Evolutionary conservation across 2,329 filamentous ascomycete genomes (phyloP).

Genomic region (Aspergillus calidoustus): DNA sequence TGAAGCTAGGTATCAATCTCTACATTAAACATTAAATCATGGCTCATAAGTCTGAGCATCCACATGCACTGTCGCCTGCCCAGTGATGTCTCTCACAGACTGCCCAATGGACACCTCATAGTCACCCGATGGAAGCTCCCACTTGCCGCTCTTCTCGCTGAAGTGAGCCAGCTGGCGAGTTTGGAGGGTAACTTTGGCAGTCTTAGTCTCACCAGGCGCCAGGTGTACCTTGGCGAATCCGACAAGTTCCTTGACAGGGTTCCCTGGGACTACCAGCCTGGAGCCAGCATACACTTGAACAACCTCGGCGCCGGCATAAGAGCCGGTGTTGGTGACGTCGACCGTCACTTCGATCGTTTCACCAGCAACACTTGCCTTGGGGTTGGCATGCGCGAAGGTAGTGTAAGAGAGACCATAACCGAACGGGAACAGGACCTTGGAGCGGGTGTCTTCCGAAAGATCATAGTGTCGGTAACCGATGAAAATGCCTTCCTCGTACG

Average conservation of each 20-base stretch:
- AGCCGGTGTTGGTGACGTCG: slow-evolving; percentile 9
- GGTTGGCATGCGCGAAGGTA: slow-evolving; percentile 54
- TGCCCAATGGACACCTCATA: slow-evolving; percentile 14
- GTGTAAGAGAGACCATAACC: slow-evolving; percentile 78
- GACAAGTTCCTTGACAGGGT: slow-evolving; percentile 15
- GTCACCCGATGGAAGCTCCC: slow-evolving; percentile 1
- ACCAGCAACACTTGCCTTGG: neutral
- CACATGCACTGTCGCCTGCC: neutral
- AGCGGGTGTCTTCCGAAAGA: slow-evolving; percentile 48
- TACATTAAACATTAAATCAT: slow-evolving; percentile 1
- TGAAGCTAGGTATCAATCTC: neutral
- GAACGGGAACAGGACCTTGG: slow-evolving; percentile 70
- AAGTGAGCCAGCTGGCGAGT: slow-evolving; percentile 11
- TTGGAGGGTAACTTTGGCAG: neutral
- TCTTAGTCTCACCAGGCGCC: slow-evolving; percentile 10
- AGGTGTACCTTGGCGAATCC: slow-evolving; percentile 13
- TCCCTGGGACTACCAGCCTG: neutral
- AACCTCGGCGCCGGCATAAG: slow-evolving; percentile 9
- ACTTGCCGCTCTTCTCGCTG: slow-evolving; percentile 6
- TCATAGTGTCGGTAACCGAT: slow-evolving; percentile 78
- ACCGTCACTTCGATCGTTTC: neutral
- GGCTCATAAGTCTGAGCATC: slow-evolving; percentile 1
- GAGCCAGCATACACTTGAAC: slow-evolving; percentile 17
- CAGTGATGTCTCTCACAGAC: slow-evolving; percentile 11
- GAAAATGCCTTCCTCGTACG: slow-evolving; percentile 74